Conservation (phyloP, 106 monocot species). For the Triglochin maritima region DNA sequence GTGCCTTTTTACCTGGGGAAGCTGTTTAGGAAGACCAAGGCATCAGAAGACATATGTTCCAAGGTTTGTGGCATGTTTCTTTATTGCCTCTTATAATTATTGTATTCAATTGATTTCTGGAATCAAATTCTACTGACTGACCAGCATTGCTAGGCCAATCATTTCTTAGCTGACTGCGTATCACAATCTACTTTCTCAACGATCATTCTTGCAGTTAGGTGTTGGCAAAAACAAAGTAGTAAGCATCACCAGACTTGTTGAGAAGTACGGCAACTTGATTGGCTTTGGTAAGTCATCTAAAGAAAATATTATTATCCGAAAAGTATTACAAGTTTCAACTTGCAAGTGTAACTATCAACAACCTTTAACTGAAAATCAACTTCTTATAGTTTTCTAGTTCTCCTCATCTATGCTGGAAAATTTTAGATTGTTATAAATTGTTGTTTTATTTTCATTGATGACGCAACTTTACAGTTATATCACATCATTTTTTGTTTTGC, state of each 20-base stretch:
- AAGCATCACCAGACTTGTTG: conserved; percentile 44
- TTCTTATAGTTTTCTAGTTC: no score
- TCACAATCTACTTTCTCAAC: background rate
- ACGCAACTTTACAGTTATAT: no score
- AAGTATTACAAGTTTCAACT: no score
- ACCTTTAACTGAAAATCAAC: no score
- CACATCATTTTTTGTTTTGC: conserved; percentile 8
- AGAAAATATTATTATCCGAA: no score
- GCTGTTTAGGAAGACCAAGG: conserved; percentile 56
- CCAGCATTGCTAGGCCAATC: background rate
- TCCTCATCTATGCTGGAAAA: no score
- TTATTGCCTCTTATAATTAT: background rate
- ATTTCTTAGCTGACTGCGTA: background rate
- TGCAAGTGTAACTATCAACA: no score
- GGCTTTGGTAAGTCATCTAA: conserved; percentile 59
- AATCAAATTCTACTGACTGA: background rate
- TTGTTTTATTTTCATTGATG: no score
- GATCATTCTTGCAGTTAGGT: conserved; percentile 27
- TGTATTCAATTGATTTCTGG: background rate
- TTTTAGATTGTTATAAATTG: no score
- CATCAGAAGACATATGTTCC: conserved; percentile 60
- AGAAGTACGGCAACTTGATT: conserved; percentile 79
- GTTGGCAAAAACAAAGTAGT: conserved; percentile 60
- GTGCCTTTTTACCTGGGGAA: conserved; percentile 82
- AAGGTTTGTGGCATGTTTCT: conserved; percentile 33